Base-by-base conservation (phyloP, 2,329 filamentous ascomycete species). In the Fusarium kyushuense region DNA sequence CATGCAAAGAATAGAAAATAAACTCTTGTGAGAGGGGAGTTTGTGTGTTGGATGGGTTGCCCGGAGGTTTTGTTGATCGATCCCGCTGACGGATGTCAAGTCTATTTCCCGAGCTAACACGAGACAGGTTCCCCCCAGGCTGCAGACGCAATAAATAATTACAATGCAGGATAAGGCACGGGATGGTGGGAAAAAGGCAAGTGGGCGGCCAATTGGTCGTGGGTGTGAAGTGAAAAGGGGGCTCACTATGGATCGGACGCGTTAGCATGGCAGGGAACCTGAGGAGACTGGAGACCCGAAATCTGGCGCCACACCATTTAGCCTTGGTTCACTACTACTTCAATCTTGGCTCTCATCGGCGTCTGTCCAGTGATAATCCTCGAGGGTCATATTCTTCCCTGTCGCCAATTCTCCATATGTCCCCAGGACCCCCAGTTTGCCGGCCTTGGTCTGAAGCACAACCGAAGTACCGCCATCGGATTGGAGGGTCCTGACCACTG, bases 11-110 rank as follows among this genome's bases (percentile, higher is more conserved):
- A 53, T 41, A 65, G 60, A 51, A 51, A 51, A 51, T 35, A 17
- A 51, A 53, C 54, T 64, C 59, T 64, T 47, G 38, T 42, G 30
- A 53, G 61, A 48, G 53, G 61, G 49, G 61, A 64, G 60, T 32
- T 32, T 64, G 53, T 21, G 48, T 35, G 32, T 36, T 64, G 48
- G 38, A 51, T 61, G 61, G 61, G 59, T 42, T 58, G 45, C 19
- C 59, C 60, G 42, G 54, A 65, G 62, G 60, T 65, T 65, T 65
- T 65, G 62, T 65, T 65, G 61, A 65, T 65, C 57, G 53, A 65
- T 54, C 52, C 52, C 52, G 47, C 47, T 54, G 49, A 36, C 21
- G 36, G 40, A 30, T 30, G 42, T 53, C 56, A 25, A 16, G 30
- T 54, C 61, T 64, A 59, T 65, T 53, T 65, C 61, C 53, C 53